A percentile compares a stretch with the other conserved stretches of the same genome.
These are phyloP conservation scores for Plasmodium cynomolgi DNA, from an alignment of 169 alveolate species.

Conservation along the genomic window DNA sequence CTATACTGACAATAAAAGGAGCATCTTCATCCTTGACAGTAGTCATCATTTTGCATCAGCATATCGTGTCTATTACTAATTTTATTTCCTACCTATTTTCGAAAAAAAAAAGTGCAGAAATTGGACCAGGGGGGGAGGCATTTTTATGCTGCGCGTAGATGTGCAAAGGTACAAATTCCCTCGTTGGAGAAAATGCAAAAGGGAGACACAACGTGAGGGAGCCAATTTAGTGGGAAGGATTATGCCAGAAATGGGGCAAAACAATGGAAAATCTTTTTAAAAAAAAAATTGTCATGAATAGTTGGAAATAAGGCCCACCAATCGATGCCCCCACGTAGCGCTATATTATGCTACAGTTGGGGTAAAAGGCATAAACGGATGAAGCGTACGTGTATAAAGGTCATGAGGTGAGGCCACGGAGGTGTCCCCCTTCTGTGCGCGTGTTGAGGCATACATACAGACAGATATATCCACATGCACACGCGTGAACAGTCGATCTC, in stretches of 20 bases:
- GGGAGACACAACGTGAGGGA: background rate
- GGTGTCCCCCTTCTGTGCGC: background rate
- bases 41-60: background rate
- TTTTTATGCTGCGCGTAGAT: background rate
- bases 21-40: background rate
- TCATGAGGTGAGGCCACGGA: background rate
- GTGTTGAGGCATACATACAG: background rate
- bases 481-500: background rate
- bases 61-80: background rate
- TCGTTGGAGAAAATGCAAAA: background rate
- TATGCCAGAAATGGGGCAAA: background rate
- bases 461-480: background rate
- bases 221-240: background rate
- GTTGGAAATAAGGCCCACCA: background rate
- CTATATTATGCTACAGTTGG: background rate
- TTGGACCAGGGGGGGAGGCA: background rate
- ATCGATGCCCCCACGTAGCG: background rate
- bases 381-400: background rate
- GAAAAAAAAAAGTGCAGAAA: background rate
- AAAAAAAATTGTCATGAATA: background rate
- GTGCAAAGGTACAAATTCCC: background rate
- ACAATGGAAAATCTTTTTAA: background rate
- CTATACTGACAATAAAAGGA: background rate
- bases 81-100: background rate
- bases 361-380: background rate